Conservation (phyloP, 208 protist species). For the Trypanosoma rangeli region DNA sequence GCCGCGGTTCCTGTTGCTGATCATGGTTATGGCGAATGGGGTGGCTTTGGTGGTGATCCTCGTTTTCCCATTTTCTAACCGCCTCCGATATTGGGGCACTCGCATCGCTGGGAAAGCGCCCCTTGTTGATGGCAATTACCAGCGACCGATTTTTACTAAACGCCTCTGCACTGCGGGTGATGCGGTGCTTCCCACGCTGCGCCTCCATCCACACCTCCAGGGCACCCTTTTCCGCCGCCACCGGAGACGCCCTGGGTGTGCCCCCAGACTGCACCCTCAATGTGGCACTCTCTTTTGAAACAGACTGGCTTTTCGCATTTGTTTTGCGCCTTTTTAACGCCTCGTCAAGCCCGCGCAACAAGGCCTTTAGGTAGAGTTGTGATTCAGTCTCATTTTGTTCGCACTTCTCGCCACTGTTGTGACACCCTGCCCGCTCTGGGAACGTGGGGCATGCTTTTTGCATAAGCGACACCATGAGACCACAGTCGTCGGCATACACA, state of each 20-base stretch:
- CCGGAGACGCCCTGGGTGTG: neutral
- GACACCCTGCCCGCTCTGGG: neutral
- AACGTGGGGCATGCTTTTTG: neutral
- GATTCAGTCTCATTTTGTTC: neutral
- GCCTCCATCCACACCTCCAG: constrained; percentile 19
- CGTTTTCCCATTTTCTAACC: constrained; percentile 4
- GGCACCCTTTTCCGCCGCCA: neutral
- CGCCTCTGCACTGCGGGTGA: neutral
- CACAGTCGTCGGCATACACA: constrained; percentile 7
- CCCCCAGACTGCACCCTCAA: neutral
- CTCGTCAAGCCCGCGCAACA: constrained; percentile 7
- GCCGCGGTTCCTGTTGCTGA: neutral
- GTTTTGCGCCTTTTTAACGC: neutral
- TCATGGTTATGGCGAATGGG: neutral
- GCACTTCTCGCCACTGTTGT: neutral
- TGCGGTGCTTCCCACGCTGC: neutral
- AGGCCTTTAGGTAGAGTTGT: constrained; percentile 4
- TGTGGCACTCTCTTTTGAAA: neutral
- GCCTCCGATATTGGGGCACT: constrained; percentile 10
- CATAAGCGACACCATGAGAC: constrained; percentile 12
- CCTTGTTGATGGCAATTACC: constrained; percentile 13
- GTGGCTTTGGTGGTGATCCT: neutral
- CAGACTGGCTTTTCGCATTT: neutral
- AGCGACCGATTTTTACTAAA: constrained; percentile 15
- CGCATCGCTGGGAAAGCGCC: constrained; percentile 22